phyloP scores from a whole-genome alignment of 352 stramenopile species.

The Plasmopara halstedii region DNA sequence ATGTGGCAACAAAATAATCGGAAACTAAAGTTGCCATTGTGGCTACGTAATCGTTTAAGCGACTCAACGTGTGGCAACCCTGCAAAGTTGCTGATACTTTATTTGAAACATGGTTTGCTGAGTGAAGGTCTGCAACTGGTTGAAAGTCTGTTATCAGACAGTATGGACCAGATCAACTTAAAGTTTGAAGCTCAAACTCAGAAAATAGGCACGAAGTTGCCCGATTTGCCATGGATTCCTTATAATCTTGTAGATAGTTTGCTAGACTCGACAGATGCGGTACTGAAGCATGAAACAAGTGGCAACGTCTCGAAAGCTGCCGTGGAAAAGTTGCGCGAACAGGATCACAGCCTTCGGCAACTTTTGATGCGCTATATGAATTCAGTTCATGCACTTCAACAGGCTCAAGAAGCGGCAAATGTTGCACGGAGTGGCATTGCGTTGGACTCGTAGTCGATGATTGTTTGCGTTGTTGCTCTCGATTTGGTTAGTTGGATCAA shows the following conservation, averaged over 20 bases:
- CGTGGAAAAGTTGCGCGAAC: slow-evolving; percentile 19
- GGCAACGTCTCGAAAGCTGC: slow-evolving; percentile 9
- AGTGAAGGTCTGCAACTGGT: slow-evolving; percentile 58
- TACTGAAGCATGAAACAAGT: slow-evolving; percentile 18
- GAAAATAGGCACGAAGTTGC: slow-evolving; percentile 8
- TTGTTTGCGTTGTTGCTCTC: background rate
- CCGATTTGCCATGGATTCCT: slow-evolving; percentile 50
- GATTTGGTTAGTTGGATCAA: background rate
- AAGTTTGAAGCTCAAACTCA: slow-evolving; percentile 28
- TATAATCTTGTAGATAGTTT: slow-evolving; percentile 62
- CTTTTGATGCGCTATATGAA: slow-evolving; percentile 48
- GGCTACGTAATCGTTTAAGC: slow-evolving; percentile 40
- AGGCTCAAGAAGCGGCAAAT: slow-evolving; percentile 38
- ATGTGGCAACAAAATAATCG: slow-evolving; percentile 40
- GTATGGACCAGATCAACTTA: slow-evolving; percentile 4
- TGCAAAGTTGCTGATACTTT: slow-evolving; percentile 46
- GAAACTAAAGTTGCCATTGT: slow-evolving; percentile 53
- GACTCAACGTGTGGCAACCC: slow-evolving; percentile 36
- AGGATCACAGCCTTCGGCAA: slow-evolving; percentile 29
- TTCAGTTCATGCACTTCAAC: slow-evolving; percentile 38
- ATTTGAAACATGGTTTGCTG: slow-evolving; percentile 51
- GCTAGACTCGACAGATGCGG: slow-evolving; percentile 37
- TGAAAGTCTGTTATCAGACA: slow-evolving; percentile 27
- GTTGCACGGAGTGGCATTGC: slow-evolving; percentile 28
- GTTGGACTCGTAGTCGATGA: slow-evolving; percentile 18